Evolutionary conservation across 2,329 filamentous ascomycete species (phyloP).

Genomic region (Pestalotiopsis sp.): DNA sequence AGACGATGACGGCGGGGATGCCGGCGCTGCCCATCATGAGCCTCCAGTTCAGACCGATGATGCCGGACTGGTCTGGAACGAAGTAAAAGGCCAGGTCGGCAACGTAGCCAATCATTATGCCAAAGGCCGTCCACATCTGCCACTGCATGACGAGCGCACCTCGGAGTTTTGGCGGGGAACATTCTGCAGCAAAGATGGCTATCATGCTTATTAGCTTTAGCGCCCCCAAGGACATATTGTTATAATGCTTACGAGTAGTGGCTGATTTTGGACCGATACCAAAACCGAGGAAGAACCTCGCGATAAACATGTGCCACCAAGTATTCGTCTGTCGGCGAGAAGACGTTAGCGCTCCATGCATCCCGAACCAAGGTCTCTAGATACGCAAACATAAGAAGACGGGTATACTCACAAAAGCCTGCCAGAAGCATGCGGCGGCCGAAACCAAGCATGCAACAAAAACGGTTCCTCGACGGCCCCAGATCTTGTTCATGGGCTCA

Average conservation of each 20-base stretch:
- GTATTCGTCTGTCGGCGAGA: not conserved
- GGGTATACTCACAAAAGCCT: slow-evolving; percentile 37
- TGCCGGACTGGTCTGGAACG: slow-evolving; percentile 49
- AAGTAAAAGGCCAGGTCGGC: slow-evolving; percentile 64
- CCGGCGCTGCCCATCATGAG: slow-evolving; percentile 71
- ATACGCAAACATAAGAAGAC: no score
- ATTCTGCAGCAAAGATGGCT: slow-evolving; percentile 71
- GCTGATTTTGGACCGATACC: slow-evolving; percentile 72
- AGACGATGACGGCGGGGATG: slow-evolving; percentile 60
- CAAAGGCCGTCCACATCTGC: slow-evolving; percentile 50
- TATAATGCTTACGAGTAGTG: slow-evolving; percentile 55
- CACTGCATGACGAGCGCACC: slow-evolving; percentile 68
- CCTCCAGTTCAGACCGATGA: slow-evolving; percentile 65
- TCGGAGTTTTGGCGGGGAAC: slow-evolving; percentile 62
- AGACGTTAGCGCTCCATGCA: no score
- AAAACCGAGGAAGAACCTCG: slow-evolving; percentile 69
- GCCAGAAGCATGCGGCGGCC: slow-evolving; percentile 39
- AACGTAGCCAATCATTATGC: slow-evolving; percentile 59
- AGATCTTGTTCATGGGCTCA: slow-evolving; percentile 68
- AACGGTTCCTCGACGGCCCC: slow-evolving; percentile 72
- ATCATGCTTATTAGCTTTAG: slow-evolving; percentile 1
- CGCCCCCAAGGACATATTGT: not conserved
- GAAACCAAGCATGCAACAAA: slow-evolving; percentile 69
- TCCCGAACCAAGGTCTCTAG: no score
- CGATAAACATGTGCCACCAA: slow-evolving; percentile 71